A percentile compares a stretch with the other conserved stretches of the same genome.
Conservation (phyloP, 139 green algal genomes). For the Chara braunii region DNA sequence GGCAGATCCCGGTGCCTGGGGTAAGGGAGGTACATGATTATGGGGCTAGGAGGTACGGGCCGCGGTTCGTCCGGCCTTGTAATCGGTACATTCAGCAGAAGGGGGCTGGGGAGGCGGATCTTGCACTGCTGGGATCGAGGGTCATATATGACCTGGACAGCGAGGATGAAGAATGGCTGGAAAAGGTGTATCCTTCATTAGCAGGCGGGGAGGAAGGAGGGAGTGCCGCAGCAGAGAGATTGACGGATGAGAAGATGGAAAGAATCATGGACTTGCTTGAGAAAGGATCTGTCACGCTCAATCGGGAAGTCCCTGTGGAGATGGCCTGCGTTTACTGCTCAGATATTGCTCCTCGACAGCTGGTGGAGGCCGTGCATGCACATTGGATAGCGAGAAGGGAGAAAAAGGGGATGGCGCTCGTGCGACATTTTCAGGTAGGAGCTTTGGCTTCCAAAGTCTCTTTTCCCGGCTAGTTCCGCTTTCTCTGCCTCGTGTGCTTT, state of each 20-base stretch:
- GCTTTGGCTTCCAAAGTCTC: too few species aligned
- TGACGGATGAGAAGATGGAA: slow-evolving; percentile 21
- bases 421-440: slow-evolving; percentile 36
- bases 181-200: background rate
- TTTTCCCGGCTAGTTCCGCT: too few species aligned
- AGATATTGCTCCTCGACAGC: slow-evolving; percentile 1
- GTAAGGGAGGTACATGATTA: slow-evolving; percentile 1
- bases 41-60: background rate
- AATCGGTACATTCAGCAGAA: background rate
- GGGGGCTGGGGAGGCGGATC: background rate
- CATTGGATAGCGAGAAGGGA: slow-evolving; percentile 16
- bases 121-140: background rate
- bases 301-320: background rate
- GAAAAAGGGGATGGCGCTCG: slow-evolving; percentile 22
- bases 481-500: too few species aligned
- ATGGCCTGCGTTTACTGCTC: background rate
- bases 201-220: background rate
- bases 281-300: slow-evolving; percentile 19
- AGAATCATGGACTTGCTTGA: slow-evolving; percentile 23
- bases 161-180: slow-evolving; percentile 28
- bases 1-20: slow-evolving; percentile 1
- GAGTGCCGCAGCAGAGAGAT: background rate
- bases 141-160: slow-evolving; percentile 34
- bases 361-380: background rate
- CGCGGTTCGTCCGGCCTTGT: background rate